Evolutionary conservation across 2,329 filamentous ascomycete species (phyloP).

Genomic region (Elsinoe arachidis): DNA sequence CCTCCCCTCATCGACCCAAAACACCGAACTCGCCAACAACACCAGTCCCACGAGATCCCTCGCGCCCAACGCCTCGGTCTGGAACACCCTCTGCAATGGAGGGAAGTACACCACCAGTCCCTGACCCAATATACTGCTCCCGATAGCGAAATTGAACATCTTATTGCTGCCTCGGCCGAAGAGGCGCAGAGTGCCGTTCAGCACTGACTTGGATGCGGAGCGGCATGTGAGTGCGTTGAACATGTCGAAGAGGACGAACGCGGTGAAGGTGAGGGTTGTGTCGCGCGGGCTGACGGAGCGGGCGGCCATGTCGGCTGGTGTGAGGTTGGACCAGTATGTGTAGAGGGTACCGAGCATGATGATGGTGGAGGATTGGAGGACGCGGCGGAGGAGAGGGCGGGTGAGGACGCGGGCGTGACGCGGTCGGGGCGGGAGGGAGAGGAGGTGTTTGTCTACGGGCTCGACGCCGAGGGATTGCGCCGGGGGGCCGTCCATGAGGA

Average conservation of each 20-base stretch:
- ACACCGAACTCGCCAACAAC: conserved; percentile 74
- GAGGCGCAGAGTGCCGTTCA: conserved; percentile 61
- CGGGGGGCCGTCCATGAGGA: conserved; percentile 98
- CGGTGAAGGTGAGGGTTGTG: conserved; percentile 98
- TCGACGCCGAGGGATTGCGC: conserved; percentile 96
- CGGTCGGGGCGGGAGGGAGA: conserved; percentile 79
- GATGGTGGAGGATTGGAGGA: conserved; percentile 75
- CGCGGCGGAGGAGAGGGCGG: conserved; percentile 67
- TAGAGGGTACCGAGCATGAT: conserved; percentile 90
- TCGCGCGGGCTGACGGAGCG: conserved; percentile 75
- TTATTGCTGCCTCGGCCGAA: conserved; percentile 74
- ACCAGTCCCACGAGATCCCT: conserved; percentile 66
- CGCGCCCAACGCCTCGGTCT: conserved; percentile 76
- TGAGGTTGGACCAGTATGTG: conserved; percentile 88
- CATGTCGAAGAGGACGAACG: conserved; percentile 99
- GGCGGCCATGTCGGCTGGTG: conserved; percentile 52
- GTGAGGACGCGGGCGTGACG: conserved; percentile 90
- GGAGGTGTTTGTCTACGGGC: conserved; percentile 85
- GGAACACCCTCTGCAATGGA: conserved; percentile 86
- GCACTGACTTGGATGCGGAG: conserved; percentile 79
- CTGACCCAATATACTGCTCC: conserved; percentile 76
- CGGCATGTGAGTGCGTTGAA: conserved; percentile 95
- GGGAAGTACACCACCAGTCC: conserved; percentile 90
- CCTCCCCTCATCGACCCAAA: conserved; percentile 86
- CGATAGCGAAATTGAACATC: conserved; percentile 94